Evolutionary conservation across 768 basidiomycete species (phyloP).

Genomic region (Sistotremastrum niveocremeum): DNA sequence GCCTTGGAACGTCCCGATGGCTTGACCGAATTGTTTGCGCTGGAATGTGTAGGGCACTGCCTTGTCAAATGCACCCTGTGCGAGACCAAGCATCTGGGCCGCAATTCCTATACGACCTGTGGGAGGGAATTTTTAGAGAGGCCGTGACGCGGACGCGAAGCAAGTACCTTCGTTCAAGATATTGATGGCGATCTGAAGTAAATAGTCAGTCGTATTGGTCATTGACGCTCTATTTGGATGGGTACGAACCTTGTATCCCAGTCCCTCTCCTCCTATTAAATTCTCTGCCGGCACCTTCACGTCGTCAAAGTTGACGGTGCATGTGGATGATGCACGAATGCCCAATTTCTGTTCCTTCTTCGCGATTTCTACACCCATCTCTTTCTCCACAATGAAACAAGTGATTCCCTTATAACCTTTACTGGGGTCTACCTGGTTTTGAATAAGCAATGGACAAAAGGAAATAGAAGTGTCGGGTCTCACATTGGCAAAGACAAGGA

Average conservation of each 20-base stretch:
- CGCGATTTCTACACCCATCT: conserved; percentile 93
- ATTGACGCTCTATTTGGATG: not conserved
- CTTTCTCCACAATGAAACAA: conserved; percentile 91
- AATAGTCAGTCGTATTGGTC: not conserved
- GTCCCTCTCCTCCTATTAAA: conserved; percentile 81
- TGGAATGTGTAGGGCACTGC: conserved; percentile 91
- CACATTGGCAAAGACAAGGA: conserved; percentile 92
- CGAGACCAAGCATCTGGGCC: conserved; percentile 96
- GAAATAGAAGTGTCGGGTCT: conserved; percentile 11
- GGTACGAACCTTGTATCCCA: conserved; percentile 66
- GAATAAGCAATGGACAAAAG: not conserved
- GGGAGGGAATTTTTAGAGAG: not conserved
- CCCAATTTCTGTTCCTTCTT: conserved; percentile 99
- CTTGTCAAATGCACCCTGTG: conserved; percentile 94
- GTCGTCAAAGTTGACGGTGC: conserved; percentile 89
- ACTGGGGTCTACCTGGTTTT: conserved; percentile 55
- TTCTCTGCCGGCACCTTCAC: conserved; percentile 76
- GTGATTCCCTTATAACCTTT: conserved; percentile 99
- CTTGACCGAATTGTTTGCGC: conserved; percentile 87
- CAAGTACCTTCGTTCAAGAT: conserved; percentile 77
- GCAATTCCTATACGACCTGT: conserved; percentile 89
- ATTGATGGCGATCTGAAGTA: conserved; percentile 73
- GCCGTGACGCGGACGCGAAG: not conserved
- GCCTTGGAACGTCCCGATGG: conserved; percentile 89
- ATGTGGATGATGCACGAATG: conserved; percentile 92